Evolutionary conservation across 2,329 filamentous ascomycete species (phyloP), one percentile per base, ranked within the genome.

Genomic region (Hypoxylon sp.): DNA sequence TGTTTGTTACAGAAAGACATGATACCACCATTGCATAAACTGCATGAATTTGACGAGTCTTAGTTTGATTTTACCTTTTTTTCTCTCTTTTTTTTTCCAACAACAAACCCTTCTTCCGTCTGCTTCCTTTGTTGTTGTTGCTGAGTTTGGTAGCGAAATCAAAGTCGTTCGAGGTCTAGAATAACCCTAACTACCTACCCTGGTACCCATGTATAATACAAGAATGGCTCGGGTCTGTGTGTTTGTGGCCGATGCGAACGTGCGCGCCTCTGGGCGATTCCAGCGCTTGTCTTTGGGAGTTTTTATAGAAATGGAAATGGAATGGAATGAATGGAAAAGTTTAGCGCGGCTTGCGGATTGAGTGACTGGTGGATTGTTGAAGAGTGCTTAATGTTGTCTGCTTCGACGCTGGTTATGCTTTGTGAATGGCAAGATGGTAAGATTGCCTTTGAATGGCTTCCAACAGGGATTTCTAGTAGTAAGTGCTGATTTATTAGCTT

Each of bases 1-100:
- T 73, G 65, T 70, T 73, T 71, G 74, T 71, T 71, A 72, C 68
- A 69, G 68, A 69, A 74, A 76, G 74, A 74, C 73, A 77, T 77
- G 76, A 78, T 78, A 78, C 76, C 76, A 77, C 73, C 72, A 76
- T 76, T 74, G 75, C 74, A 77, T 76, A 76, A 67, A 70, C 71
- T 70, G 74, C 73, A 75, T 75, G 75, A 76, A 76, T 76, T 74
- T 70, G 69, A 77, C 67, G 70, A 75, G 59, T 53, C 50, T 30
- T 63, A 57, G 28, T 30, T 48, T 57, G n/a, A 25, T 50, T 32
- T 30, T 52, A 50, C 32, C 30, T 32, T 17, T 14, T 51, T 25
- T 45, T 55, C 28, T 55, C 23, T 52, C 13, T 45, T 52, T 36
- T 9, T 46, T n/a, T 30, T 28, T 49, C n/a, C 3, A 23, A 41